Evolutionary conservation across 2,329 filamentous ascomycete species (phyloP), one percentile per base, ranked within the genome.

Genomic region (Colletotrichum tropicale): DNA sequence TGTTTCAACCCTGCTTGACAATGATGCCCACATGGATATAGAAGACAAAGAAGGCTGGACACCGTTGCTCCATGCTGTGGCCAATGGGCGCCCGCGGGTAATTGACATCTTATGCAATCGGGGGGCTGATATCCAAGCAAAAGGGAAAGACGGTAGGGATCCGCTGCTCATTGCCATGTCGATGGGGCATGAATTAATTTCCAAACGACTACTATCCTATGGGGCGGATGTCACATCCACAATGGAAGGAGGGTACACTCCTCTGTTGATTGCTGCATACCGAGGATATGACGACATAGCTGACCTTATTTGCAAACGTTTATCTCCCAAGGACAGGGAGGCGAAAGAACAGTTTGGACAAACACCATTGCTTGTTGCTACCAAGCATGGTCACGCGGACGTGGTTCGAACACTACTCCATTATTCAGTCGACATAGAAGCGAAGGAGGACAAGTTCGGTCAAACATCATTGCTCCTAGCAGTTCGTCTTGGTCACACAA

Each of bases 371-470:
- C 38, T 43, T 2, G 16, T 43, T 2, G 38, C 38, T 3, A n/a
- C 8, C 0, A 43, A 16, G 16, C 16, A n/a, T 43, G 38, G 38
- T 0, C 38, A n/a, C 3, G 5, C 0, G 8, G 5, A 0, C 16
- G 2, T 43, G 0, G 36, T 6, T 9, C 0, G 1, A 6, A 0
- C 0, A 5, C 38, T n/a, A 2, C 38, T 43, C 16, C 0, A 3
- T 0, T 3, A 6, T 3, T 0, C 6, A 0, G 38, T 3, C 8
- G 5, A n/a, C 8, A 10, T 8, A n/a, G 38, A 43, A 1, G 38
- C 16, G 0, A 43, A 2, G 38, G 38, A 43, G 5, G 8, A 43
- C 1, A 43, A 43, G 2, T 43, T 43, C 1, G 16, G 38, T 0
- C 38, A 43, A 43, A 43, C 16, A 6, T 0, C 38, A 6, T 0